Evolutionary conservation across 306 rosid species (phyloP), one percentile per base, ranked within the genome.

Genomic region (Phaseolus lunatus): DNA sequence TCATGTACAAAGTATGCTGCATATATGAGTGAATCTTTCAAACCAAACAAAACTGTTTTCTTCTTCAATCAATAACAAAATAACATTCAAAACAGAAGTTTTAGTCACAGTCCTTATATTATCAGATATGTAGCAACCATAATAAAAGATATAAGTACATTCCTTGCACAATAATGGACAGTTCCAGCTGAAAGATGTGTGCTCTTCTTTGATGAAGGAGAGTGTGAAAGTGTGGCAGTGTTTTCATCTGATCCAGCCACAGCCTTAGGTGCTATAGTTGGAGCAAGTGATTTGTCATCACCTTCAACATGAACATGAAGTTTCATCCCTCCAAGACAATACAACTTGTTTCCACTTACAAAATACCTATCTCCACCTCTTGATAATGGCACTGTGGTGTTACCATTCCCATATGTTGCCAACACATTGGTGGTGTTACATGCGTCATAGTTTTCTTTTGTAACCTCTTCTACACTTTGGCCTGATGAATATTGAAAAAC

Each of bases 261-360:
- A 1, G 85, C 67, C 44, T 61, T 67, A 13, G 97, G 98, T 2
- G 90, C 83, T 2, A 35, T 4, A 16, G 88, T 73, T 0, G 93
- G 92, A 0, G 94, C 87, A 39, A 37, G 0, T 15, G 82, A 39
- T 22, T 67, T 82, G 37, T 82, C 75, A 23, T 50, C 67, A 5
- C 44, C 76, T 20, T 87, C 76, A 2, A 89, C 96, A 47, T 81
- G 84, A 13, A 85, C 82, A 44, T 75, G 87, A 24, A 95, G 84
- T 86, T 90, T 89, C 97, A 92, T 90, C 27, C 98, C 97, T 50
- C 97, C 97, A 41, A 95, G 89, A 81, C 99, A 95, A 56, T 86
- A 75, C 54, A 95, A 9, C 72, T 84, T 87, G 84, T 90, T 89
- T 13, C 97, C 96, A 59, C 88, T 61, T 39, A 92, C 87, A 82